These are phyloP conservation scores for Penicillium expansum DNA, from an alignment of 2,329 filamentous ascomycete species.

Conservation along the genomic window DNA sequence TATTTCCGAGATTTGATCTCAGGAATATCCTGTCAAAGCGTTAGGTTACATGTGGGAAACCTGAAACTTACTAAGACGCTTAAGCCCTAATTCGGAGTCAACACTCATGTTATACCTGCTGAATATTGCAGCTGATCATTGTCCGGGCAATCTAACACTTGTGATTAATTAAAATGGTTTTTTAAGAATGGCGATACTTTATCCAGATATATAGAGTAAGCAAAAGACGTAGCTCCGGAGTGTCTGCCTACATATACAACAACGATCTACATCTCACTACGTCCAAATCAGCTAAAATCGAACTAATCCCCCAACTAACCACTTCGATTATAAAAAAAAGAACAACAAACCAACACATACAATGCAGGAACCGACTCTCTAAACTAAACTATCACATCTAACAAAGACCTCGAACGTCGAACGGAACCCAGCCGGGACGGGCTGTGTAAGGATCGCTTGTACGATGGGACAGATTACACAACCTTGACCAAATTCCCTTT, in stretches of 20 bases:
- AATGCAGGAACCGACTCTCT: background rate
- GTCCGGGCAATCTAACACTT: background rate
- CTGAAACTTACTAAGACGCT: background rate
- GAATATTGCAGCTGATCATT: background rate
- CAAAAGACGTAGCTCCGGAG: background rate
- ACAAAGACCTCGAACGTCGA: background rate
- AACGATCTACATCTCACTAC: no score
- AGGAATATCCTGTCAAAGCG: background rate
- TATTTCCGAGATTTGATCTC: background rate
- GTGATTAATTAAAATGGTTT: background rate
- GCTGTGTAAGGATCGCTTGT: background rate
- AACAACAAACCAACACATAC: background rate
- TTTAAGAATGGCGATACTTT: background rate
- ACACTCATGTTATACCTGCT: background rate
- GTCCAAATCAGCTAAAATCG: no score
- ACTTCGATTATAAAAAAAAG: background rate
- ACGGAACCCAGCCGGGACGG: background rate
- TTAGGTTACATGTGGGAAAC: background rate
- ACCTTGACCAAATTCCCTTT: background rate
- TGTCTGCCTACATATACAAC: background rate
- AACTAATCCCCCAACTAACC: background rate
- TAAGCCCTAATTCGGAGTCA: background rate
- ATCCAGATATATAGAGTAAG: background rate
- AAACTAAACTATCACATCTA: background rate
- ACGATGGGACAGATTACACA: background rate